Percentiles rank a stretch among this genome's conserved stretches.
Evolutionary conservation across 208 protist genomes (phyloP).

Genomic region (Angomonas deanei): DNA sequence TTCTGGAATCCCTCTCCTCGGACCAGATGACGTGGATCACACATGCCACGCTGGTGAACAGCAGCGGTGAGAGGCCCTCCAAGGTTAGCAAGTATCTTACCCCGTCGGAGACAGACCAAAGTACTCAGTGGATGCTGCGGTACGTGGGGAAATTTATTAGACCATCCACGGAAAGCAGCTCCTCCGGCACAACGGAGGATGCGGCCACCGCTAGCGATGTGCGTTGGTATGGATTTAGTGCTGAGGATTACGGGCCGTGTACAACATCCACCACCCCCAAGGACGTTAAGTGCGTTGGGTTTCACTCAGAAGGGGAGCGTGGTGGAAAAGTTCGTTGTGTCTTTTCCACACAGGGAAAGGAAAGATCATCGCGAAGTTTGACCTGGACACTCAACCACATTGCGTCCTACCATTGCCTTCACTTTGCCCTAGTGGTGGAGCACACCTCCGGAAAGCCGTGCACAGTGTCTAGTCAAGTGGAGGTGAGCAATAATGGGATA

Average conservation of each 20-base stretch:
- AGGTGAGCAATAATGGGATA: slow-evolving; percentile 70
- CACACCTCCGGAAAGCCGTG: neutral
- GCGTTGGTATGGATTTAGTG: neutral
- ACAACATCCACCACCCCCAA: neutral
- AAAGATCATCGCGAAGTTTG: too few relatives aligned
- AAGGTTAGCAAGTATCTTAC: neutral
- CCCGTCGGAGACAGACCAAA: neutral
- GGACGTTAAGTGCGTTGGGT: neutral
- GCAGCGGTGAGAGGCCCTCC: neutral
- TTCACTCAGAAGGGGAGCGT: neutral
- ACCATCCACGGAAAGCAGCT: neutral
- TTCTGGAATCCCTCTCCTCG: slow-evolving; percentile 63
- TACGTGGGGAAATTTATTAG: neutral
- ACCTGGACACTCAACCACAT: too few relatives aligned
- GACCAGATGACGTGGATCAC: slow-evolving; percentile 52
- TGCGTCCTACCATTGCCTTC: too few relatives aligned
- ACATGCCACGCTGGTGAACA: neutral
- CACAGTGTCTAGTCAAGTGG: slow-evolving; percentile 28
- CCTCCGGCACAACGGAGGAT: too few relatives aligned
- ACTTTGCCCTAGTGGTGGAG: neutral
- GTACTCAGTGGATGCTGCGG: neutral
- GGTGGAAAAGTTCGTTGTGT: too few relatives aligned
- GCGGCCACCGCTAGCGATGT: neutral
- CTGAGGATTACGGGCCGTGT: neutral
- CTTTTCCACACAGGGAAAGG: too few relatives aligned